These are phyloP conservation scores for Penicillium sp. DNA, from an alignment of 2,329 filamentous ascomycete genomes.

Conservation along the genomic window DNA sequence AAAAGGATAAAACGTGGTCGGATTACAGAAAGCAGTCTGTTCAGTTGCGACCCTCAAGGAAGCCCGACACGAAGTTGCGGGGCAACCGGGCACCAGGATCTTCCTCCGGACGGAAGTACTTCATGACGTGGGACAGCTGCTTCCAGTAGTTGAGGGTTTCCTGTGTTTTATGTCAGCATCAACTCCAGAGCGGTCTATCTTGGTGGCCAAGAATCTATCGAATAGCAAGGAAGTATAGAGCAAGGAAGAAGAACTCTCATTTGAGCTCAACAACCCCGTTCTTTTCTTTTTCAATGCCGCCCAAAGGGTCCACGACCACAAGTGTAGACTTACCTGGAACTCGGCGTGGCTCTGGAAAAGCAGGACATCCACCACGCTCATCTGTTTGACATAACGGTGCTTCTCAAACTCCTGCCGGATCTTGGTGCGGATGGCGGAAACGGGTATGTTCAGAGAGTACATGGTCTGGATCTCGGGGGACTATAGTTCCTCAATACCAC, in stretches of 20 bases:
- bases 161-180: slow-evolving; percentile 45
- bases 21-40: slow-evolving; percentile 21
- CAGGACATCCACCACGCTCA: slow-evolving; percentile 81
- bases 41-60: slow-evolving; percentile 73
- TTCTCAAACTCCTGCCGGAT: slow-evolving; percentile 96
- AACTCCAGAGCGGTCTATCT: too few relatives aligned
- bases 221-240: background rate
- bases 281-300: background rate
- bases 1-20: slow-evolving; percentile 12
- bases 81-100: slow-evolving; percentile 72
- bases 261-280: background rate
- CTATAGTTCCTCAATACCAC: slow-evolving; percentile 46
- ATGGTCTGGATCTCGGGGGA: slow-evolving; percentile 94
- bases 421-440: slow-evolving; percentile 83
- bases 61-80: slow-evolving; percentile 85
- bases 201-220: background rate
- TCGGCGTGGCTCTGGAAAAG: slow-evolving; percentile 88
- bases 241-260: background rate
- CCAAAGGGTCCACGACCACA: background rate
- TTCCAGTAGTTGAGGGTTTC: slow-evolving; percentile 99
- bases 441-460: slow-evolving; percentile 88
- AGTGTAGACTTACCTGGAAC: slow-evolving; percentile 66
- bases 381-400: slow-evolving; percentile 86
- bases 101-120: slow-evolving; percentile 90
- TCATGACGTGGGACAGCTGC: slow-evolving; percentile 90